Percentiles rank a stretch among this genome's conserved stretches.
Evolutionary conservation across 441 rosid genomes (phyloP).

Genomic region (Codiaeum variegatum): DNA sequence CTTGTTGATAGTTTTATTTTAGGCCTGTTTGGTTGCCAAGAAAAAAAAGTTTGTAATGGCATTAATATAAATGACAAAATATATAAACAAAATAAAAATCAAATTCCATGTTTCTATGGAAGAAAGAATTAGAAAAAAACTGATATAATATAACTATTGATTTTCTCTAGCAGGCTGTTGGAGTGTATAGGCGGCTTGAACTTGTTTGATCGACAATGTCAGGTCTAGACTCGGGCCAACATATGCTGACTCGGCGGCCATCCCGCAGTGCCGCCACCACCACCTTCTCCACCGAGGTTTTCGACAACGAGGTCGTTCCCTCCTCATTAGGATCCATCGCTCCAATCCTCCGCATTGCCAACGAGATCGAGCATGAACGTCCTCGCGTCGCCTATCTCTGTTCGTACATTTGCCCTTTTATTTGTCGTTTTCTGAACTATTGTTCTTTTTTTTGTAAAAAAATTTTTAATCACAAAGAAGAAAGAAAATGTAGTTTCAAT

Average conservation of each 20-base stretch:
- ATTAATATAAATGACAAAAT: not conserved
- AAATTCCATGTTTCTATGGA: not conserved
- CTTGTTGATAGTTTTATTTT: no score
- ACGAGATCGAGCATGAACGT: conserved; percentile 84
- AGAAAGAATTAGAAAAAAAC: not conserved
- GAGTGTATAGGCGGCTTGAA: not conserved
- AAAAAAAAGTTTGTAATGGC: not conserved
- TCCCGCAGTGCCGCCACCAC: conserved; percentile 88
- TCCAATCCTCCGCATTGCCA: conserved; percentile 86
- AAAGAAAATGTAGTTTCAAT: not conserved
- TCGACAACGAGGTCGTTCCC: conserved; percentile 90
- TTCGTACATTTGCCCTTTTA: conserved; percentile 22
- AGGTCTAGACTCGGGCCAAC: conserved; percentile 42
- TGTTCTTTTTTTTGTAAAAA: not conserved
- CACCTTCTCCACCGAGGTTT: conserved; percentile 83
- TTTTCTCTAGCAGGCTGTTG: not conserved
- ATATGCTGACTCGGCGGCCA: conserved; percentile 70
- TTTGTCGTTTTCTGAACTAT: not conserved
- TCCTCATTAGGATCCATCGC: conserved; percentile 79
- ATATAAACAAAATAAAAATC: not conserved
- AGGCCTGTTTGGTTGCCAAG: conserved; percentile 10
- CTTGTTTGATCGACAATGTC: conserved; percentile 25
- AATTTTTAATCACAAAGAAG: not conserved
- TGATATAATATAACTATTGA: not conserved
- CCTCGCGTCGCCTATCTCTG: conserved; percentile 97